Conservation (phyloP, 176 grass and related monocot species). For the Triticum urartu region DNA sequence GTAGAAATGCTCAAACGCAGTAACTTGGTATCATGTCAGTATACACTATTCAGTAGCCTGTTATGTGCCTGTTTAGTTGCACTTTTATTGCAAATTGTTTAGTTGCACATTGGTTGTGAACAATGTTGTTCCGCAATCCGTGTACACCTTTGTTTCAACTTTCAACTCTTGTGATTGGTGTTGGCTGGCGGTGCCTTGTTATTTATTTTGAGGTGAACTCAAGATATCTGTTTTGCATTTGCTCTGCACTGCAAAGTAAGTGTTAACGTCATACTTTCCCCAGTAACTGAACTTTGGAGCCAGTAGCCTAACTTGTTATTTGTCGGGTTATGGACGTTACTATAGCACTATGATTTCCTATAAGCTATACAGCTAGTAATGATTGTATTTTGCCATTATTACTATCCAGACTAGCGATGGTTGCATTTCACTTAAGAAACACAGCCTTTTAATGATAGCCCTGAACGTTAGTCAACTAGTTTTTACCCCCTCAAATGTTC, state of each 20-base stretch:
- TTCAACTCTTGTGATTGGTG: neutral
- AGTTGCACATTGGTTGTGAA: neutral
- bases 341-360: neutral
- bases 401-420: neutral
- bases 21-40: neutral
- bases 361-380: neutral
- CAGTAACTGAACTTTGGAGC: neutral
- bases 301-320: neutral
- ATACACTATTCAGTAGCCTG: neutral
- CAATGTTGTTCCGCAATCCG: too few relatives aligned
- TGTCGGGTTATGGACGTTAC: neutral
- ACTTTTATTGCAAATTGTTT: neutral
- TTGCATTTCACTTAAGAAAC: neutral
- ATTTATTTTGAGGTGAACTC: neutral
- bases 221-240: neutral
- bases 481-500: neutral
- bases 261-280: neutral
- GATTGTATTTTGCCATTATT: neutral
- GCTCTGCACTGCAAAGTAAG: neutral
- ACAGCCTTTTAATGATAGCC: neutral
- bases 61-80: neutral
- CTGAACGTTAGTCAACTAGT: neutral
- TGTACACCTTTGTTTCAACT: neutral
- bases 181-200: neutral
- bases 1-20: neutral